Percentiles rank a stretch among this genome's conserved stretches.
Evolutionary conservation across 2,329 filamentous ascomycete genomes (phyloP).

Genomic region (Fusarium sublunatum): DNA sequence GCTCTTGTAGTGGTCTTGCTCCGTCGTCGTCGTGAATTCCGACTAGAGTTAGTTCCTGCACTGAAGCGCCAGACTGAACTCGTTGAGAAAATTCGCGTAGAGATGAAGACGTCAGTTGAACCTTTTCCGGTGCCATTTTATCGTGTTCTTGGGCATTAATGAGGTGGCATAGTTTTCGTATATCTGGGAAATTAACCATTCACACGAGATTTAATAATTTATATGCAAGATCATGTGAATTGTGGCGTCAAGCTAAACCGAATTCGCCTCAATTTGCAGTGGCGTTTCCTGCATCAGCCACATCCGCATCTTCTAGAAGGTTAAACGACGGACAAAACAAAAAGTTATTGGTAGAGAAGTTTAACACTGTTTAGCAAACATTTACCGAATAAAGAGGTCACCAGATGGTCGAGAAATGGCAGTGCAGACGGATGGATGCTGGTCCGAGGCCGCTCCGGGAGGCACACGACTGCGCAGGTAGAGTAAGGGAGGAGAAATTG

Average conservation of each 20-base stretch:
- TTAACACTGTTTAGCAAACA: too few relatives aligned
- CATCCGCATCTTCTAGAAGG: background rate
- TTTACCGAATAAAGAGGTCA: too few relatives aligned
- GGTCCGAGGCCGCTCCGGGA: too few relatives aligned
- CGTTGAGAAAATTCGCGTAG: background rate
- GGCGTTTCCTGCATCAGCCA: too few relatives aligned
- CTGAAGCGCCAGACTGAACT: background rate
- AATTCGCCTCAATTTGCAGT: background rate
- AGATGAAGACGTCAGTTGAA: background rate
- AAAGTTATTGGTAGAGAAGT: background rate
- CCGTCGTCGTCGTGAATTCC: background rate
- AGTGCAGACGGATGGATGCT: too few relatives aligned
- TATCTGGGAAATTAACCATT: background rate
- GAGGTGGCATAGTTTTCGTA: too few relatives aligned
- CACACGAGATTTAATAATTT: background rate
- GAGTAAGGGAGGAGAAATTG: too few relatives aligned
- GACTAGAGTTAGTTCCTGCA: background rate
- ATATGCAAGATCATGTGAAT: background rate
- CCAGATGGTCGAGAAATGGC: too few relatives aligned
- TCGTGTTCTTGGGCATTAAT: too few relatives aligned
- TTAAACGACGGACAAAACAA: background rate
- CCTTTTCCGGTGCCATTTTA: background rate
- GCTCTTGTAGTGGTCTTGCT: background rate
- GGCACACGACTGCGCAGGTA: too few relatives aligned
- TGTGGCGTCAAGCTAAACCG: background rate